These are phyloP conservation scores for Plasmodium relictum DNA, from an alignment of 169 alveolate species.

Conservation along the genomic window DNA sequence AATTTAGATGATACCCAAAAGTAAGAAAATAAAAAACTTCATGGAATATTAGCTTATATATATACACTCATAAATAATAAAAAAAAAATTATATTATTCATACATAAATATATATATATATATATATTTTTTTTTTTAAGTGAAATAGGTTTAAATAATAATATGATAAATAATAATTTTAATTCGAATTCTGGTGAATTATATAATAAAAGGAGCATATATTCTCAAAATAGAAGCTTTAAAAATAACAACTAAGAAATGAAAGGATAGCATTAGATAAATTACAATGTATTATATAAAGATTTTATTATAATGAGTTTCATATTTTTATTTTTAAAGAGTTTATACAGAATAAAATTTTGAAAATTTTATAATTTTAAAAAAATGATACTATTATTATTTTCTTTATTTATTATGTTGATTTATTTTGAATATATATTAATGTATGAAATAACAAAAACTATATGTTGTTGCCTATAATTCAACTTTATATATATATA, in stretches of 20 bases:
- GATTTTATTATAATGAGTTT: background rate
- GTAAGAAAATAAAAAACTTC: slow-evolving; percentile 7
- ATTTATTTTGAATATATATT: no score
- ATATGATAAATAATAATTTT: background rate
- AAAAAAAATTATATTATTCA: background rate
- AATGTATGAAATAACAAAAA: no score
- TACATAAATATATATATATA: background rate
- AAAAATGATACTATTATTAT: no score
- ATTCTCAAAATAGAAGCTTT: slow-evolving; percentile 27
- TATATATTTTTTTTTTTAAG: background rate
- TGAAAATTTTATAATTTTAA: no score
- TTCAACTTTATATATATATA: no score
- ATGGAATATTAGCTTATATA: background rate
- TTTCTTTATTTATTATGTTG: no score
- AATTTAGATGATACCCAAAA: slow-evolving; percentile 9
- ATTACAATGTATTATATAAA: background rate
- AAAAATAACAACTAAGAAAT: slow-evolving; percentile 3
- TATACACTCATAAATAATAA: background rate
- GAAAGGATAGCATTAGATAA: background rate
- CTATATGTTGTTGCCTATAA: no score
- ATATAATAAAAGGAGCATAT: slow-evolving; percentile 35
- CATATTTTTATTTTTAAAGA: background rate
- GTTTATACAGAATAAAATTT: no score
- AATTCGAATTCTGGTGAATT: slow-evolving; percentile 33
- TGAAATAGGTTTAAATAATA: background rate